Percentiles rank a stretch among this genome's conserved stretches.
These are phyloP conservation scores for Isabelozyma rhagii DNA, from an alignment of 805 yeast species.

Conservation along the genomic window DNA sequence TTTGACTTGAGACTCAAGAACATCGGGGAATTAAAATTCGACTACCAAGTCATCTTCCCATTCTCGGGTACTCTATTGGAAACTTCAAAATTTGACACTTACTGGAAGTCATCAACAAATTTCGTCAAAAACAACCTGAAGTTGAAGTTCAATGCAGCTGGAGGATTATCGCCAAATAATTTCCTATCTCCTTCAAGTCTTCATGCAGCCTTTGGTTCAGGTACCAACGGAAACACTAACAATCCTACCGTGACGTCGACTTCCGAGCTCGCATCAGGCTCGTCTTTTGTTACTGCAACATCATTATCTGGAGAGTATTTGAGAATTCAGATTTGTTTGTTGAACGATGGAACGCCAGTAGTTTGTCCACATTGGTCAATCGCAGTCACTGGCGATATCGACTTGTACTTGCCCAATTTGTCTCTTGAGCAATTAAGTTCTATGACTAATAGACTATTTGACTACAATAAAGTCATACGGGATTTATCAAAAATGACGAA, in stretches of 20 bases:
- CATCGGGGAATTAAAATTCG: slow-evolving; percentile 76
- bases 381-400: slow-evolving; percentile 47
- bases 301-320: slow-evolving; percentile 81
- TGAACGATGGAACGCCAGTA: slow-evolving; percentile 83
- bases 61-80: slow-evolving; percentile 80
- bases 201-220: slow-evolving; percentile 6
- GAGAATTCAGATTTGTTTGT: slow-evolving; percentile 62
- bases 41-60: slow-evolving; percentile 84
- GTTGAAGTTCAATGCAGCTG: slow-evolving; percentile 31
- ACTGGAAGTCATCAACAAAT: slow-evolving; percentile 87
- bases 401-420: slow-evolving; percentile 60
- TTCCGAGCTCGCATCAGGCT: slow-evolving; percentile 19
- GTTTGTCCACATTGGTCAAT: slow-evolving; percentile 69
- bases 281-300: slow-evolving; percentile 86
- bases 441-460: slow-evolving; percentile 37
- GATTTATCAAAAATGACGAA: slow-evolving; percentile 37
- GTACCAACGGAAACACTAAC: background rate
- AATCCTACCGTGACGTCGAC: slow-evolving; percentile 11
- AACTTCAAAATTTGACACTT: slow-evolving; percentile 89
- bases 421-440: slow-evolving; percentile 43
- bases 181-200: slow-evolving; percentile 35
- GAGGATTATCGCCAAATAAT: slow-evolving; percentile 40
- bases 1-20: slow-evolving; percentile 77
- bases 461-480: slow-evolving; percentile 34
- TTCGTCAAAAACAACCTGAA: slow-evolving; percentile 34